phyloP scores from a whole-genome alignment of 2,329 filamentous ascomycete species.

The Chalaropsis ovoidea region DNA sequence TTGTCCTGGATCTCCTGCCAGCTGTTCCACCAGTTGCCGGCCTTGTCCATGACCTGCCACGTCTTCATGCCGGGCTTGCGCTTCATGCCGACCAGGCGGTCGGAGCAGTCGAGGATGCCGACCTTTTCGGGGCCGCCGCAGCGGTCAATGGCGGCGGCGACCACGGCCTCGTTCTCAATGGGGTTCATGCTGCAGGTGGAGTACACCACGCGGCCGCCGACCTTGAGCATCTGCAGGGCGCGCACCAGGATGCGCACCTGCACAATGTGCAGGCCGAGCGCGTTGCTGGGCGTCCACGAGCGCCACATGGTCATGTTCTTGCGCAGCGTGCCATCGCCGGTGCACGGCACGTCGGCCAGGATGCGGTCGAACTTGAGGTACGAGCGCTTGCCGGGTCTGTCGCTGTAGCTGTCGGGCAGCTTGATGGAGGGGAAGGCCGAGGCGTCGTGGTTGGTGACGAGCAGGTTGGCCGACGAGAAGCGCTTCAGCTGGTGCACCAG shows the following conservation, averaged over 20 bases:
- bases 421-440: slow-evolving; percentile 90
- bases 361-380: slow-evolving; percentile 98
- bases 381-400: slow-evolving; percentile 46
- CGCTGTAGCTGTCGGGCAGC: slow-evolving; percentile 51
- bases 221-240: slow-evolving; percentile 90
- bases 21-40: slow-evolving; percentile 63
- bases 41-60: slow-evolving; percentile 90
- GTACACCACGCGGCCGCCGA: slow-evolving; percentile 88
- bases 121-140: slow-evolving; percentile 79
- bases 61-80: slow-evolving; percentile 63
- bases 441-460: slow-evolving; percentile 96
- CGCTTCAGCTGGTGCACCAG: slow-evolving; percentile 96
- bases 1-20: slow-evolving; percentile 73
- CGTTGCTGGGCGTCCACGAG: slow-evolving; percentile 84
- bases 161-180: slow-evolving; percentile 88
- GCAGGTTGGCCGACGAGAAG: slow-evolving; percentile 87
- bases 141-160: slow-evolving; percentile 77
- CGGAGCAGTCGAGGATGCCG: slow-evolving; percentile 71
- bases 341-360: slow-evolving; percentile 91
- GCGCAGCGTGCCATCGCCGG: slow-evolving; percentile 82
- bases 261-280: slow-evolving; percentile 73
- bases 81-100: slow-evolving; percentile 65
- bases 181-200: slow-evolving; percentile 99
- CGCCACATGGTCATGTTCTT: slow-evolving; percentile 95
- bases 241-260: slow-evolving; percentile 85